Evolutionary conservation across 331 rosid species (phyloP).

Genomic region (Quercus phellos): DNA sequence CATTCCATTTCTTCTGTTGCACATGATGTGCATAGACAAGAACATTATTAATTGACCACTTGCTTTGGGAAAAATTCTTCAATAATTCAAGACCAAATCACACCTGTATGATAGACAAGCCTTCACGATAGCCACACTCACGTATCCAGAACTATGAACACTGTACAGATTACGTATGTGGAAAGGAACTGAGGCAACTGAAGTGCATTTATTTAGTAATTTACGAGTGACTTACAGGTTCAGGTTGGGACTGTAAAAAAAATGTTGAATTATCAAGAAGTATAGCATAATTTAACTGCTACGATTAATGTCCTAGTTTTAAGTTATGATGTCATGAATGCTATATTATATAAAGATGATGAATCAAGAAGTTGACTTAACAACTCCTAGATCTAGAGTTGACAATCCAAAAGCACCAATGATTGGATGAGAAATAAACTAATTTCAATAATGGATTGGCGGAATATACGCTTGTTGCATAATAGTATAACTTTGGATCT

Average conservation of each 20-base stretch:
- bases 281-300: neutral
- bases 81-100: neutral
- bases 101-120: neutral
- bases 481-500: neutral
- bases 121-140: neutral
- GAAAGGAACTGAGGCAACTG: neutral
- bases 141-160: neutral
- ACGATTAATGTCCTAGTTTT: conserved; percentile 4
- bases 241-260: conserved; percentile 1
- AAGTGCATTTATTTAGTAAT: neutral
- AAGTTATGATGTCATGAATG: conserved; percentile 4
- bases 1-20: no score
- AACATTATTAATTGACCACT: neutral
- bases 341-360: conserved; percentile 12
- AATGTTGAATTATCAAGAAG: neutral
- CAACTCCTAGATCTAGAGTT: conserved; percentile 22
- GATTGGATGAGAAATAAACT: neutral
- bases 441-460: neutral
- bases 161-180: neutral
- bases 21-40: neutral
- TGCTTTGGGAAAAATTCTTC: neutral
- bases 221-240: neutral
- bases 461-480: neutral
- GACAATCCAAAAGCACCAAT: conserved; percentile 30
- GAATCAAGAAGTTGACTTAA: conserved; percentile 37